Base-by-base conservation (phyloP, 257 asterid species). In the Solanum etuberosum region DNA sequence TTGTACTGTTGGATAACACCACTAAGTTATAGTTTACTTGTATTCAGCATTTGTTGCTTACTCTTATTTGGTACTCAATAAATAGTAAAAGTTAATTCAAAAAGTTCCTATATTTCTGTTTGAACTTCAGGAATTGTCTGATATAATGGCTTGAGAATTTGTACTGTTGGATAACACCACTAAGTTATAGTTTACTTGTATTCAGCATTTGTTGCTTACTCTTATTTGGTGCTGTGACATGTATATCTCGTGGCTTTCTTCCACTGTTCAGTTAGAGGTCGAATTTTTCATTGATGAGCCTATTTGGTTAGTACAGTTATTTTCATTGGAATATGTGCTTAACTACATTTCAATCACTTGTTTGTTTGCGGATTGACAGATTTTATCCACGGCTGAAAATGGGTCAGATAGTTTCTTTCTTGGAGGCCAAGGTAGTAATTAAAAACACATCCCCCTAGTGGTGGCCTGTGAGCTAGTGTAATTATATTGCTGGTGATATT, bases 321-420 rank as follows among this genome's bases (percentile, higher is more conserved):
- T 43, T 46, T 43, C 27, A 25, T 80, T 27, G 65, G 65, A 16
- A 16, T 6, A 78, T 46, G 84, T 80, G 27, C 40, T 46, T 80
- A 43, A 43, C 27, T 80, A 46, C 84, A 80, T 46, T 10, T 78
- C 15, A 46, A 80, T 9, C 25, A 16, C 63, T 80, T 80, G 84
- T 48, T 78, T 9, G 84, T 78, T 20, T 46, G 29, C 25, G 29
- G 32, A 89, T 83, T 29, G 91, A 91, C 95, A 97, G 99, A 91
- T 97, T 92, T 90, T 96, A 89, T 89, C 99, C 99, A 27, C 91
- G 90, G 90, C 74, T 96, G 93, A 95, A 87, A 88, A 78, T 97
- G 94, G 98, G 96, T 43, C 94, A 93, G 82, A 92, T 93, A 67
- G 89, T 96, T 65, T 91, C 91, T 86, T 92, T 83, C 89, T 88